These are phyloP conservation scores for Clitoria ternatea DNA, from an alignment of 306 rosid genomes.

Conservation along the genomic window DNA sequence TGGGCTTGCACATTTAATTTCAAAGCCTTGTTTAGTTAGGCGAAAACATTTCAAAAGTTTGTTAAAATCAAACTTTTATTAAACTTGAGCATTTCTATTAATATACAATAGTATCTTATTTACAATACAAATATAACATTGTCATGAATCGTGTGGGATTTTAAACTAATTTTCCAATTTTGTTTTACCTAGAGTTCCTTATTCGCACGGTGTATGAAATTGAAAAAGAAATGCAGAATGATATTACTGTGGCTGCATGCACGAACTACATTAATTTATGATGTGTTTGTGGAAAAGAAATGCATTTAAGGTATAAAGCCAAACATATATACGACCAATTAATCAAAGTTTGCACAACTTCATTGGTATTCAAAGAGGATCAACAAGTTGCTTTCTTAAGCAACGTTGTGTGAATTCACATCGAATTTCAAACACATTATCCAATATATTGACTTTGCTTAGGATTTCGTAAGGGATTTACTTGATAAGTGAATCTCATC, in stretches of 20 bases:
- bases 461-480: background rate
- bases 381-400: constrained; percentile 8
- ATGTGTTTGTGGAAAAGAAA: background rate
- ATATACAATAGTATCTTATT: no score
- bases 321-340: background rate
- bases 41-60: no score
- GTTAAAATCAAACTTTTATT: no score
- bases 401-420: constrained; percentile 25
- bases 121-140: no score
- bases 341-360: background rate
- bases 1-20: no score
- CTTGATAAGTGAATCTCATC: background rate
- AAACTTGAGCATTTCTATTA: no score
- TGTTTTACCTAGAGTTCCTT: no score
- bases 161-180: no score
- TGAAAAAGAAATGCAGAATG: no score
- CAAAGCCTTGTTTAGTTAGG: no score
- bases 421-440: constrained; percentile 23
- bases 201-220: no score
- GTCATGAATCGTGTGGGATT: no score
- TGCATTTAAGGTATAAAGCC: background rate
- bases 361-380: background rate
- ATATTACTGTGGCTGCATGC: background rate
- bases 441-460: constrained; percentile 6
- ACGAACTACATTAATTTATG: background rate